A percentile compares a stretch with the other conserved stretches of the same genome.
These are phyloP conservation scores for Cyberlindnera xishuangbannaensis DNA, from an alignment of 805 yeast genomes.

Conservation along the genomic window DNA sequence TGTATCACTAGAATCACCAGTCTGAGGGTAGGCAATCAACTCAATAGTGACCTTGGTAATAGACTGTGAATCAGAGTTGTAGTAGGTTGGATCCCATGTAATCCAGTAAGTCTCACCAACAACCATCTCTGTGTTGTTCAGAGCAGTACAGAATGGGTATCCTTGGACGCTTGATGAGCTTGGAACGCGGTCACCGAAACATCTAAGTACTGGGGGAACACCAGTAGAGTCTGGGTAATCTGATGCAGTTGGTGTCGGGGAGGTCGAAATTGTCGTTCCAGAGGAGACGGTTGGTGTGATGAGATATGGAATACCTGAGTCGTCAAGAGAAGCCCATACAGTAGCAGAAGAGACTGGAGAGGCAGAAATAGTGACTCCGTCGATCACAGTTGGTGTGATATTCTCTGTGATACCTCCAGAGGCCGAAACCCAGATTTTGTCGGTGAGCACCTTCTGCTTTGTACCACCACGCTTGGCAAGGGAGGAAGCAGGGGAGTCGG, in stretches of 20 bases:
- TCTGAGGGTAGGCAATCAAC: constrained; percentile 31
- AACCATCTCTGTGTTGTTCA: constrained; percentile 37
- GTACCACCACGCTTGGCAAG: constrained; percentile 18
- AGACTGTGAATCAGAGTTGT: constrained; percentile 28
- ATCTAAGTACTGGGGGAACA: constrained; percentile 40
- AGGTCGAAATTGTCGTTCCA: constrained; percentile 31
- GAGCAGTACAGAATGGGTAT: constrained; percentile 38
- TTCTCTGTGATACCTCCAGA: constrained; percentile 28
- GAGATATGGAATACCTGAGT: constrained; percentile 37
- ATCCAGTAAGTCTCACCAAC: constrained; percentile 44
- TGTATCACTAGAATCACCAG: constrained; percentile 26
- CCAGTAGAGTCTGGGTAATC: constrained; percentile 31
- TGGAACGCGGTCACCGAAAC: constrained; percentile 39
- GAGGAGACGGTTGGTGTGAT: constrained; percentile 36
- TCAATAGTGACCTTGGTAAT: constrained; percentile 31
- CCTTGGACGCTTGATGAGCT: constrained; percentile 21
- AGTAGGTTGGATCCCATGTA: constrained; percentile 43
- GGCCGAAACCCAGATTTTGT: constrained; percentile 32
- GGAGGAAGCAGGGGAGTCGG: constrained; percentile 17
- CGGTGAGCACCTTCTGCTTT: constrained; percentile 19
- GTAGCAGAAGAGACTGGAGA: constrained; percentile 37
- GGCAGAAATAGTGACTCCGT: constrained; percentile 37
- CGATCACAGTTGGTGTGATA: constrained; percentile 49
- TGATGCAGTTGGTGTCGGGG: constrained; percentile 36
- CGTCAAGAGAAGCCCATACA: constrained; percentile 38